phyloP scores from a whole-genome alignment of 2,329 filamentous ascomycete species.

The Penicillium italicum region DNA sequence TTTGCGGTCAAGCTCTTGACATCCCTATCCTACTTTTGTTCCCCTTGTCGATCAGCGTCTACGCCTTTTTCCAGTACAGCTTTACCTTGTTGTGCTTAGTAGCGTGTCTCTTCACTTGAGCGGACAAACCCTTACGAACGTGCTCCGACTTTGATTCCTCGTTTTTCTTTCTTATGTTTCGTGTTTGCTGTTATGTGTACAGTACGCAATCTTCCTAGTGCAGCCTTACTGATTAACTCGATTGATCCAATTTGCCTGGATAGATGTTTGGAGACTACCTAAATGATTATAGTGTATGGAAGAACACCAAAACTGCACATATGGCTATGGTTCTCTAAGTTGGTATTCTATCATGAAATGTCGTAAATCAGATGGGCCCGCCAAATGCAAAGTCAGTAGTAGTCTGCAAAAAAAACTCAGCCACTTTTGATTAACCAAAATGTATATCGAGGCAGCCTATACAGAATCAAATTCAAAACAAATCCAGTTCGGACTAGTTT shows the following conservation, averaged over 20 bases:
- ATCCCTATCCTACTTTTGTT: not conserved
- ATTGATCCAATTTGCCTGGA: not conserved
- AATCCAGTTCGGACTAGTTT: not conserved
- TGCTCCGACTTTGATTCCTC: constrained; percentile 3
- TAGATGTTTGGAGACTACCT: not conserved
- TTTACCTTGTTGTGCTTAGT: constrained; percentile 12
- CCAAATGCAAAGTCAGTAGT: constrained; percentile 14
- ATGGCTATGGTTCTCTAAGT: constrained; percentile 6
- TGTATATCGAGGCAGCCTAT: not conserved
- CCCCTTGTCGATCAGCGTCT: constrained; percentile 7
- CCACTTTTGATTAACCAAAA: not conserved
- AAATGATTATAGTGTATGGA: not conserved
- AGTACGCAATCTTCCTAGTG: constrained; percentile 19
- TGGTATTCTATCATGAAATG: constrained; percentile 23
- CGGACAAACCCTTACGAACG: constrained; percentile 13
- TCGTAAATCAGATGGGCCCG: constrained; percentile 18
- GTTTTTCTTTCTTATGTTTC: constrained; percentile 13
- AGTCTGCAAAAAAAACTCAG: not conserved
- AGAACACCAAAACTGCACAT: not conserved
- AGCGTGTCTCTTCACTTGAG: constrained; percentile 5
- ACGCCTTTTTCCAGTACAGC: constrained; percentile 21
- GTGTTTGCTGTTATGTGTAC: constrained; percentile 15
- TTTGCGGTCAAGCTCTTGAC: not conserved
- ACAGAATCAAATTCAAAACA: not conserved
- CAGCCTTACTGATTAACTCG: constrained; percentile 6